Conservation (phyloP, 257 asterid genomes). For the Rubia yunnanensis region DNA sequence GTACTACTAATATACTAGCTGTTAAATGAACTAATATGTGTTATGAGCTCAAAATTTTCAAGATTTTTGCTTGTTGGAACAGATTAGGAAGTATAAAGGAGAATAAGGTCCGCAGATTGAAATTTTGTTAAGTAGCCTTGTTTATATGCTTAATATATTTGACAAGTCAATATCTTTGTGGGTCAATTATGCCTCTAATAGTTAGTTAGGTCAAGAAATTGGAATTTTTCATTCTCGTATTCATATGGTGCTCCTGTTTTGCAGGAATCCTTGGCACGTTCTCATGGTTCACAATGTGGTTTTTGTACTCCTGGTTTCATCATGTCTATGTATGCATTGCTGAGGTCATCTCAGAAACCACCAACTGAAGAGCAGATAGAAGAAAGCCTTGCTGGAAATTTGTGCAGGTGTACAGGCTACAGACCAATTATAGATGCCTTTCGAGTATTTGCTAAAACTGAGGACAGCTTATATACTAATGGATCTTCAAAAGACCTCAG, state of each 20-base stretch:
- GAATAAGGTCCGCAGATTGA: neutral
- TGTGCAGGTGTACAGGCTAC: constrained; percentile 97
- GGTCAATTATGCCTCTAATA: neutral
- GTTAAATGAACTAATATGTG: neutral
- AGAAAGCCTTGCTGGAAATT: constrained; percentile 91
- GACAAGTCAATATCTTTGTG: neutral
- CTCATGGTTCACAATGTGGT: constrained; percentile 98
- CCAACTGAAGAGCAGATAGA: constrained; percentile 79
- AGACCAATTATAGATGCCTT: constrained; percentile 95
- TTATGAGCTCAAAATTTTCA: neutral
- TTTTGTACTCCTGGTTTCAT: constrained; percentile 97
- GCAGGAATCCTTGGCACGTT: constrained; percentile 77
- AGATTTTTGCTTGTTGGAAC: neutral
- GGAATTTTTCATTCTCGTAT: neutral
- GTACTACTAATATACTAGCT: neutral
- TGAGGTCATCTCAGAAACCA: constrained; percentile 59
- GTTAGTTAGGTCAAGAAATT: constrained; percentile 1
- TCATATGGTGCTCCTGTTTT: constrained; percentile 15
- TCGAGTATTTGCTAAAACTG: constrained; percentile 69
- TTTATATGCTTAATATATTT: neutral
- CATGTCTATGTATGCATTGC: constrained; percentile 90
- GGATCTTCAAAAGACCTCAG: constrained; percentile 30
- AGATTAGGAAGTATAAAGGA: neutral
- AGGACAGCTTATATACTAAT: constrained; percentile 57
- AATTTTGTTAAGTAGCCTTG: neutral